Conservation (phyloP, 73 alveolate species). For the Stentor roeselii region DNA sequence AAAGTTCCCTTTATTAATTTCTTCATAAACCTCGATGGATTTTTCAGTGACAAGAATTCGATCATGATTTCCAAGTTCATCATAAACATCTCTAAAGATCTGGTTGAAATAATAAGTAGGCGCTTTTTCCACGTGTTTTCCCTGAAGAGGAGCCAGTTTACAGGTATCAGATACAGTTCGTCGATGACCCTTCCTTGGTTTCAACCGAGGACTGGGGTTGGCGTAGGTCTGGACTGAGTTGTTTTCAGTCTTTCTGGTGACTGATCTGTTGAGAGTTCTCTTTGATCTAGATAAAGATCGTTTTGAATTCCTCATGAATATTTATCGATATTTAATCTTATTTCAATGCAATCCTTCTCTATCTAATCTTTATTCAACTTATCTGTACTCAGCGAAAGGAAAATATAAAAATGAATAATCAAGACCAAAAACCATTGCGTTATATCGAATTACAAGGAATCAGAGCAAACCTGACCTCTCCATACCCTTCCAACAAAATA, state of each 20-base stretch:
- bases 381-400: no score
- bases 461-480: not conserved
- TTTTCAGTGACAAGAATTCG: not conserved
- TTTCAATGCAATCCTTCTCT: no score
- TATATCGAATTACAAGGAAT: not conserved
- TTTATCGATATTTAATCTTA: no score
- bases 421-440: no score
- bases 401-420: no score
- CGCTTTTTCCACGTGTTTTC: not conserved
- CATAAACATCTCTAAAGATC: slow-evolving; percentile 5
- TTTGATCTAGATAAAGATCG: no score
- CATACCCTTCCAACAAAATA: not conserved
- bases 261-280: no score
- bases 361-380: no score
- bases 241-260: no score
- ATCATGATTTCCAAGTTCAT: slow-evolving; percentile 11
- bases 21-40: not conserved
- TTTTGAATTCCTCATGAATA: no score
- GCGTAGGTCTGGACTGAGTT: no score
- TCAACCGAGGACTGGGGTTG: not conserved
- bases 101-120: not conserved
- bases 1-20: not conserved
- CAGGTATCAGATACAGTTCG: not conserved
- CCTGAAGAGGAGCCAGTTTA: not conserved
- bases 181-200: not conserved